Conservation (phyloP, 225 moss, liverwort and hornwort species). For the Physcomitrium patens region DNA sequence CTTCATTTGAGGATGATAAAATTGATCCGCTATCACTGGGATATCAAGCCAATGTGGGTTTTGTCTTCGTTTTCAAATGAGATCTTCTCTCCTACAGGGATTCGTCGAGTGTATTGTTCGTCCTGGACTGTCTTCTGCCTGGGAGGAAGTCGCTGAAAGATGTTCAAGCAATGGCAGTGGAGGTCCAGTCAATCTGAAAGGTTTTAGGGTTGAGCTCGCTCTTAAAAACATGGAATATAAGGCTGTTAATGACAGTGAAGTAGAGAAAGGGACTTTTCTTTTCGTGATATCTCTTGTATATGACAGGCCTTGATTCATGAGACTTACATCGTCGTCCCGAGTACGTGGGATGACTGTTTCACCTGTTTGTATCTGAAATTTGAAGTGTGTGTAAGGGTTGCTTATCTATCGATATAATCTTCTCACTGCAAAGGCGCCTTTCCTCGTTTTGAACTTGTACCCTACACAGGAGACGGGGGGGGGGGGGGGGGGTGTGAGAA, state of each 20-base stretch:
- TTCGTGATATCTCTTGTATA: background rate
- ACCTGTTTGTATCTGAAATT: too few species aligned
- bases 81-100: conserved; percentile 31
- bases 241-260: conserved; percentile 74
- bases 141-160: conserved; percentile 42
- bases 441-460: background rate
- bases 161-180: conserved; percentile 54
- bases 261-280: conserved; percentile 51
- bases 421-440: too few species aligned
- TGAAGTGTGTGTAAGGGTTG: too few species aligned
- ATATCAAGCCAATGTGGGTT: background rate
- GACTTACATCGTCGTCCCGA: background rate
- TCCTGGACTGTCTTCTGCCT: conserved; percentile 59
- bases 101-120: conserved; percentile 57
- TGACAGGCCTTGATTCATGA: background rate
- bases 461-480: conserved; percentile 42
- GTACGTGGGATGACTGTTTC: background rate
- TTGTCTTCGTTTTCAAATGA: background rate
- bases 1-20: conserved; percentile 27
- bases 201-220: conserved; percentile 74
- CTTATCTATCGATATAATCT: too few species aligned
- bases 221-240: conserved; percentile 80
- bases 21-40: background rate
- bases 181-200: conserved; percentile 52
- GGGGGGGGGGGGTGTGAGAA: conserved; percentile 56